Percentiles rank a stretch among this genome's conserved stretches.
Conservation (phyloP, 2,329 filamentous ascomycete species). For the Pyricularia sp. region DNA sequence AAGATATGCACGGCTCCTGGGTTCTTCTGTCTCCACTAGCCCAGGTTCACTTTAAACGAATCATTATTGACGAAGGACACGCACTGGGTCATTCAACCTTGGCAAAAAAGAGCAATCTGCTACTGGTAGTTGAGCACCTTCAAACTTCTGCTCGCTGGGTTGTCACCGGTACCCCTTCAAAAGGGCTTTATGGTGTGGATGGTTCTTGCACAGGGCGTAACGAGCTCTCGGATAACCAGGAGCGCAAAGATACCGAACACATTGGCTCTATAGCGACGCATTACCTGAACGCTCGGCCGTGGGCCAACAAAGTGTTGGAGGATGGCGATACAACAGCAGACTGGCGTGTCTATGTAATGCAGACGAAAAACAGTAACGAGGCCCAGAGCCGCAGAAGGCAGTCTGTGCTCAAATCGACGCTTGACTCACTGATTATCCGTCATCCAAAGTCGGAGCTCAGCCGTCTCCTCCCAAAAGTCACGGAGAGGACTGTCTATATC, state of each 20-base stretch:
- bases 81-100: constrained; percentile 59
- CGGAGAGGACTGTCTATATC: constrained; percentile 62
- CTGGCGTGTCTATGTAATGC: constrained; percentile 67
- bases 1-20: constrained; percentile 17
- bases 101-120: constrained; percentile 45
- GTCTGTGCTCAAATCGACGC: constrained; percentile 54
- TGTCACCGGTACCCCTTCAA: constrained; percentile 82
- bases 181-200: constrained; percentile 70
- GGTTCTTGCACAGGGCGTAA: not conserved
- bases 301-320: constrained; percentile 52
- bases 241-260: constrained; percentile 55
- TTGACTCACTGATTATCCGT: constrained; percentile 76
- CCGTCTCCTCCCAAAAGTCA: constrained; percentile 59
- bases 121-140: constrained; percentile 42
- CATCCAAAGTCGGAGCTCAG: constrained; percentile 66
- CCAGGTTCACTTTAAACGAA: constrained; percentile 71
- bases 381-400: constrained; percentile 40
- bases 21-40: constrained; percentile 47
- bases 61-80: constrained; percentile 90
- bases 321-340: constrained; percentile 49
- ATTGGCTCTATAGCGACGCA: constrained; percentile 56
- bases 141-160: constrained; percentile 72
- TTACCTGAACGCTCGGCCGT: constrained; percentile 70
- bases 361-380: constrained; percentile 38
- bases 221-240: constrained; percentile 35